phyloP scores from a whole-genome alignment of 441 rosid genomes.

The Kokia cookei region DNA sequence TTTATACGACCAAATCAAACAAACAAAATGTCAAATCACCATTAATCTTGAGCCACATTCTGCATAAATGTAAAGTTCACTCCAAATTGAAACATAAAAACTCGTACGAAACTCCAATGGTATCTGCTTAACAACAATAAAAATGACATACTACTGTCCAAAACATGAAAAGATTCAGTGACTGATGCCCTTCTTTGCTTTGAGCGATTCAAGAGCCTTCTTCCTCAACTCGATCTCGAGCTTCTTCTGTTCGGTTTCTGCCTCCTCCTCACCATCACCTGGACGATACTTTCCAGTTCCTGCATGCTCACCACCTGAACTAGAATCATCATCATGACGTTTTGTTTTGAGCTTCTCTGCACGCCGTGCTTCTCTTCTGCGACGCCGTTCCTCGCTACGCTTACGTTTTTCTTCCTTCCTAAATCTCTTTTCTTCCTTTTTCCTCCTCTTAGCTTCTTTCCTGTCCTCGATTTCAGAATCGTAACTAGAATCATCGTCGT shows the following conservation, averaged over 20 bases:
- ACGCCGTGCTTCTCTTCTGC: slow-evolving; percentile 70
- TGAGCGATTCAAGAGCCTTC: slow-evolving; percentile 89
- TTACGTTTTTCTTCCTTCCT: slow-evolving; percentile 81
- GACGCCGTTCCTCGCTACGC: slow-evolving; percentile 71
- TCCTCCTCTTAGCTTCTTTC: slow-evolving; percentile 85
- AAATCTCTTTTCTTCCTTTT: slow-evolving; percentile 78
- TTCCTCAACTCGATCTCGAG: slow-evolving; percentile 94
- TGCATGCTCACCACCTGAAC: slow-evolving; percentile 36
- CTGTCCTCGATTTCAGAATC: slow-evolving; percentile 69
- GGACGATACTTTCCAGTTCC: slow-evolving; percentile 24
- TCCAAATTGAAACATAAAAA: slow-evolving; percentile 21
- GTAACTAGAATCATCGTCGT: slow-evolving; percentile 46
- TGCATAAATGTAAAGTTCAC: too few relatives aligned
- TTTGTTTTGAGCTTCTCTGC: slow-evolving; percentile 62
- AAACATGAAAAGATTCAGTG: slow-evolving; percentile 29
- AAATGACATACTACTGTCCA: slow-evolving; percentile 16
- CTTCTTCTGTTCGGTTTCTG: slow-evolving; percentile 54
- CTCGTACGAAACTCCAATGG: slow-evolving; percentile 21
- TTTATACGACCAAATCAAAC: too few relatives aligned
- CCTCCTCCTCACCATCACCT: slow-evolving; percentile 39
- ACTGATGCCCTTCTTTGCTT: slow-evolving; percentile 88
- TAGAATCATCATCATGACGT: slow-evolving; percentile 26
- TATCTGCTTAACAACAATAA: slow-evolving; percentile 23
- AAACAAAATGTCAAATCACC: too few relatives aligned
- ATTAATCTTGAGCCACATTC: too few relatives aligned